Base-by-base conservation (phyloP, 495 filamentous ascomycete genomes). In the Xylaria telfairii region DNA sequence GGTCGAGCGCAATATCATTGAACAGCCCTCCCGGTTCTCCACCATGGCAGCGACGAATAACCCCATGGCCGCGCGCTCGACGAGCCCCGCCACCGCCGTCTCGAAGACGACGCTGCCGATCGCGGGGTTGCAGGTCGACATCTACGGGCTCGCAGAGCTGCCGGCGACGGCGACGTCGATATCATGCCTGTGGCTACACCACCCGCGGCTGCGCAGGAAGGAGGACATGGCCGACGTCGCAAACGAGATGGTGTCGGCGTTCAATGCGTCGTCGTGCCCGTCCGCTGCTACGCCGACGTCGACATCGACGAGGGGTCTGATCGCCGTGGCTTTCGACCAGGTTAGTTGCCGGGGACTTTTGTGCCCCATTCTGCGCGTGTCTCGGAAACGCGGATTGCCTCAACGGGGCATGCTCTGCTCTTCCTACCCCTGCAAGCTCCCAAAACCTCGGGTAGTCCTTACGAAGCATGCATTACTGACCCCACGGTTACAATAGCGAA, bases 321-420 rank as follows among this genome's bases (percentile, higher is more conserved):
- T 98, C 65, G 92, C 91, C 26, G 88, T 95, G 15, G 86, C 92
- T 3, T 96, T 95, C 75, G 96, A 98, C 75, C 92, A 95, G 34
- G 34, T 37, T 37, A 37, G 34, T 37, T 37, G 34, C 34, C 8
- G 34, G 8, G 3, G 34, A 3, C 34, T 8, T 37, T 8, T 8
- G 8, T 37, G 3, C 34, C 34, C 34, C 34, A 3, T 37, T 37
- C 8, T 8, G 8, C n/a, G 34, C 34, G 8, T 37, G 34, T 37
- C 34, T 37, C 34, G 8, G 3, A 37, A 8, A 37, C 34, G 8
- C 34, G 34, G 34, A 37, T 37, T 37, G 34, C 34, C 34, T 37
- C 8, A 37, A 37, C 34, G 34, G 34, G 34, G n/a, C 34, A 3
- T 8, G 34, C 8, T 37, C 34, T 37, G 8, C 3, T 37, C 34